These are phyloP conservation scores for Metschnikowia proteae DNA, from an alignment of 805 yeast species.

Conservation along the genomic window DNA sequence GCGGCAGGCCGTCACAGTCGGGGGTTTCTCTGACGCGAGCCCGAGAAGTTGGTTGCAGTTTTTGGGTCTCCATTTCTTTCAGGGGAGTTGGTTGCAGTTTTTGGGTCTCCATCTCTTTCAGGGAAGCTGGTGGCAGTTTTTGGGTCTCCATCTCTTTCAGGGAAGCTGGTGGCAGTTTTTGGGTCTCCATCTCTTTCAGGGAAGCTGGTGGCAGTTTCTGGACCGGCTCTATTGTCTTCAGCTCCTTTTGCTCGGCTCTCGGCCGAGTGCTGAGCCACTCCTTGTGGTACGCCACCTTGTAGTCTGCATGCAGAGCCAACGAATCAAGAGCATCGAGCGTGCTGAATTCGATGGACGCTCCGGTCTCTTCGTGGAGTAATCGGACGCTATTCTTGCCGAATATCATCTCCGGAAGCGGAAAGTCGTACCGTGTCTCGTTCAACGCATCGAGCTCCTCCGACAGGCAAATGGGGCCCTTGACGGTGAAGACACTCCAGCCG, in stretches of 20 bases:
- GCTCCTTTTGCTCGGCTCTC: slow-evolving; percentile 9
- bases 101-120: not conserved
- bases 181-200: too few relatives aligned
- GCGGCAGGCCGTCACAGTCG: slow-evolving; percentile 20
- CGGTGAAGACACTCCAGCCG: slow-evolving; percentile 74
- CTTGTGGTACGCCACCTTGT: slow-evolving; percentile 76
- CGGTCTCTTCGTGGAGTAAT: slow-evolving; percentile 38
- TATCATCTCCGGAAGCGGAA: slow-evolving; percentile 96
- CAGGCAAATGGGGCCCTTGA: slow-evolving; percentile 72
- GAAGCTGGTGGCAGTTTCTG: too few relatives aligned
- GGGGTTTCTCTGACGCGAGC: not conserved
- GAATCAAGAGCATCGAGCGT: slow-evolving; percentile 66
- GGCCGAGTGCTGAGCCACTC: slow-evolving; percentile 60
- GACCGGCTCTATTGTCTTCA: too few relatives aligned
- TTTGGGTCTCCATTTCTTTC: not conserved
- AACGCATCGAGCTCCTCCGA: slow-evolving; percentile 68
- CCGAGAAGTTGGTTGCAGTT: too few relatives aligned
- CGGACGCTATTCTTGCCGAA: slow-evolving; percentile 78
- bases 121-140: too few relatives aligned
- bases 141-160: too few relatives aligned
- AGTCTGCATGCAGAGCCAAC: slow-evolving; percentile 31
- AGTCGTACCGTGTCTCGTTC: slow-evolving; percentile 54
- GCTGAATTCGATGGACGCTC: slow-evolving; percentile 57
- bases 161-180: too few relatives aligned
- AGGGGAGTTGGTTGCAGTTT: too few relatives aligned